These are phyloP conservation scores for Chytriomyces sp. DNA, from an alignment of 192 early-diverging fungal genomes.

Conservation along the genomic window DNA sequence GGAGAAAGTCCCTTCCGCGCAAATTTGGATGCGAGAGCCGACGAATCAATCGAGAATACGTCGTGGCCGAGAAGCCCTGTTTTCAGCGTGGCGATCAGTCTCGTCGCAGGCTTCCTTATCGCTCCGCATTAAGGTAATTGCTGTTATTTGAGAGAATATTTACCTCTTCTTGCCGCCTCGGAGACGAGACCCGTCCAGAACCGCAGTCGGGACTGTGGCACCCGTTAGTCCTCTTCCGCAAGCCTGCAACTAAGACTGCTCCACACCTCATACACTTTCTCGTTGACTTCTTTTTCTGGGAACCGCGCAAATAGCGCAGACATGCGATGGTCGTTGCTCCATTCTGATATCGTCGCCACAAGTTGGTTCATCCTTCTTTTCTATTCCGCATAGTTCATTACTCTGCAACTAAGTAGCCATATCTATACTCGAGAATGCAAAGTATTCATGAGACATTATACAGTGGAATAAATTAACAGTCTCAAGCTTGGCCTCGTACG, in stretches of 20 bases:
- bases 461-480: no score
- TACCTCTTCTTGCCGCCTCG: not conserved
- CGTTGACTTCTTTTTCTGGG: not conserved
- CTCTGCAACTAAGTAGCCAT: no score
- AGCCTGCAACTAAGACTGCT: no score
- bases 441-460: no score
- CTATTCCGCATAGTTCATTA: no score
- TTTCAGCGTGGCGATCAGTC: no score
- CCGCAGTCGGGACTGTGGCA: not conserved
- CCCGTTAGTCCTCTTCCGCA: not conserved
- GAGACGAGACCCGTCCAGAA: not conserved
- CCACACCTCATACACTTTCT: not conserved
- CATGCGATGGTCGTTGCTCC: conserved; percentile 11
- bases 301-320: not conserved
- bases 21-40: not conserved
- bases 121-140: not conserved
- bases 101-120: not conserved
- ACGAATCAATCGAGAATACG: not conserved
- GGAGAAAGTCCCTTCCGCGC: conserved; percentile 1
- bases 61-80: not conserved
- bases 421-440: no score
- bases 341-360: no score
- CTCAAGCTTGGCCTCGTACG: no score
- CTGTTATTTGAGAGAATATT: not conserved
- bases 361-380: no score